These are phyloP conservation scores for Cutaneotrichosporon cyanovorans DNA, from an alignment of 1,284 basidiomycete species.

Conservation along the genomic window DNA sequence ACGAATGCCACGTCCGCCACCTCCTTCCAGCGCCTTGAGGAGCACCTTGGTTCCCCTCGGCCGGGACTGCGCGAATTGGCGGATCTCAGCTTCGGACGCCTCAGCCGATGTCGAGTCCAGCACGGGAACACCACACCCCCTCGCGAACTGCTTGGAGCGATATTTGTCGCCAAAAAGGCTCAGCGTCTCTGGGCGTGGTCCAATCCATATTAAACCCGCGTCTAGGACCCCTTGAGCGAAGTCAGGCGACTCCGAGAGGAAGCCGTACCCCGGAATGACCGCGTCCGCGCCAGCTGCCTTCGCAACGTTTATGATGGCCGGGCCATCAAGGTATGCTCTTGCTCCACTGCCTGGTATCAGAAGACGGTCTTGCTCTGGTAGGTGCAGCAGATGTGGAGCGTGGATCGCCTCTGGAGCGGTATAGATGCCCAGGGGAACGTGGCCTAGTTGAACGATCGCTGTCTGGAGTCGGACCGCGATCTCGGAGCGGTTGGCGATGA, in stretches of 20 bases:
- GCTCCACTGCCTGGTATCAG: slow-evolving; percentile 14
- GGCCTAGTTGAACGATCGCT: slow-evolving; percentile 11
- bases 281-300: slow-evolving; percentile 11
- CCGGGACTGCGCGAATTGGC: slow-evolving; percentile 23
- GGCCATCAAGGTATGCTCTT: slow-evolving; percentile 13
- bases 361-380: slow-evolving; percentile 4
- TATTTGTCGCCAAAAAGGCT: slow-evolving; percentile 57
- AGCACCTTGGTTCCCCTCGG: slow-evolving; percentile 45
- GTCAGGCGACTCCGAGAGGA: slow-evolving; percentile 64
- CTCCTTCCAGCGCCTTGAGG: slow-evolving; percentile 64
- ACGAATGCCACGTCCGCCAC: slow-evolving; percentile 64
- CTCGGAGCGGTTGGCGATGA: slow-evolving; percentile 17
- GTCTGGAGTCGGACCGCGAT: slow-evolving; percentile 16
- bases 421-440: slow-evolving; percentile 13
- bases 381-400: slow-evolving; percentile 13
- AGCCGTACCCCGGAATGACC: slow-evolving; percentile 62
- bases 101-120: slow-evolving; percentile 9
- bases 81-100: slow-evolving; percentile 12
- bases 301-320: slow-evolving; percentile 6
- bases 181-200: slow-evolving; percentile 56
- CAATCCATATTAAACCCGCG: slow-evolving; percentile 56
- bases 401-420: slow-evolving; percentile 5
- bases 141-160: slow-evolving; percentile 66
- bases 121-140: slow-evolving; percentile 68
- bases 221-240: slow-evolving; percentile 53